phyloP scores from a whole-genome alignment of 2,329 filamentous ascomycete species.

The Aspergillus melleus region DNA sequence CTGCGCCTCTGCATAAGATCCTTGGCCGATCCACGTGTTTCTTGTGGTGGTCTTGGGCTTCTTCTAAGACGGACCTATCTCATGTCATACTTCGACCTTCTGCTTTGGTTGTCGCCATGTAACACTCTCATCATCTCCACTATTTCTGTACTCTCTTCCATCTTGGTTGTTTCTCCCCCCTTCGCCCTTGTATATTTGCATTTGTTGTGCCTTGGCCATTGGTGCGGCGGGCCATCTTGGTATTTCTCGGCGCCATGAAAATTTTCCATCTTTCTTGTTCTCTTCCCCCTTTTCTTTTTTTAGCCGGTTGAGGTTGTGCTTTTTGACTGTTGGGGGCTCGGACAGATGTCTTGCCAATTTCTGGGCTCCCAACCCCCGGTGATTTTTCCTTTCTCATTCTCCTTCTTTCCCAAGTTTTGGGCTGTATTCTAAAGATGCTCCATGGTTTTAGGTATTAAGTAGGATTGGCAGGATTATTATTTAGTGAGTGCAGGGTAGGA shows the following conservation, averaged over 20 bases:
- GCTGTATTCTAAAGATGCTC: slow-evolving; percentile 12
- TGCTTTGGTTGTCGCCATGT: slow-evolving; percentile 1
- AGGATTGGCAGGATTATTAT: neutral
- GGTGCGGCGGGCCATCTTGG: slow-evolving; percentile 29
- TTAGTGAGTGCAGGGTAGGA: slow-evolving; percentile 2
- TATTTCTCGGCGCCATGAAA: slow-evolving; percentile 36
- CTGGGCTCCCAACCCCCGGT: slow-evolving; percentile 1
- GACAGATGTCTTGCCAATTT: neutral
- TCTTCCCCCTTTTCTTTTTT: slow-evolving; percentile 5
- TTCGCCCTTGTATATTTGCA: slow-evolving; percentile 35
- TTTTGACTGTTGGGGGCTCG: slow-evolving; percentile 5
- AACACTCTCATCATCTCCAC: slow-evolving; percentile 25
- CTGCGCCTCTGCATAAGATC: slow-evolving; percentile 16
- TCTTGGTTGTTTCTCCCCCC: slow-evolving; percentile 7
- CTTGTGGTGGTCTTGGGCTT: slow-evolving; percentile 19
- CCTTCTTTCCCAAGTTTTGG: slow-evolving; percentile 7
- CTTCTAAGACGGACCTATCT: slow-evolving; percentile 14
- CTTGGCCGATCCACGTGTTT: slow-evolving; percentile 16
- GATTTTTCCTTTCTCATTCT: neutral
- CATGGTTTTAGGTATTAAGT: neutral
- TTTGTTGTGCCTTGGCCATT: slow-evolving; percentile 28
- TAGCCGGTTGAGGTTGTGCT: slow-evolving; percentile 1
- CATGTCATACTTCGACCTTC: slow-evolving; percentile 5
- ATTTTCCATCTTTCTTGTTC: slow-evolving; percentile 10
- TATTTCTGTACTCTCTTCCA: slow-evolving; percentile 17